Evolutionary conservation across 2,329 filamentous ascomycete genomes (phyloP).

Genomic region (Curvularia verruculosa): DNA sequence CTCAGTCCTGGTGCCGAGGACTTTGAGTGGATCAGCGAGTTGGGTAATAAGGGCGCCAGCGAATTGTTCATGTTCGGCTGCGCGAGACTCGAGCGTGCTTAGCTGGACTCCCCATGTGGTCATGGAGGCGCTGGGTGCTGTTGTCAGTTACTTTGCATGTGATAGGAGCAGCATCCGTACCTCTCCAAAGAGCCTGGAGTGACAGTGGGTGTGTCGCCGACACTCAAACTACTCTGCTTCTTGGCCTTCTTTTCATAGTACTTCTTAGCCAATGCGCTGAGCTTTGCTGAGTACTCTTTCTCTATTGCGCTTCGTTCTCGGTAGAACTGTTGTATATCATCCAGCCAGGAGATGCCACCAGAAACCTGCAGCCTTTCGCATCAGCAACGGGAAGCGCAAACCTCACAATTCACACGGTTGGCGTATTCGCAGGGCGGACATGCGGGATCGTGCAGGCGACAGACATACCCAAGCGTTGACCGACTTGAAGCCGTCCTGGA

Average conservation of each 20-base stretch:
- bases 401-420: constrained; percentile 15
- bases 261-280: constrained; percentile 87
- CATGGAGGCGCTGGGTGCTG: constrained; percentile 76
- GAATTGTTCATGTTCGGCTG: constrained; percentile 86
- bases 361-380: constrained; percentile 60
- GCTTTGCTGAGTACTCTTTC: constrained; percentile 92
- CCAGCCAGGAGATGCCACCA: constrained; percentile 90
- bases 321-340: constrained; percentile 97
- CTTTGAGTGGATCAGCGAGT: constrained; percentile 85
- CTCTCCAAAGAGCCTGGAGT: constrained; percentile 95
- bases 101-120: constrained; percentile 97
- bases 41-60: constrained; percentile 77
- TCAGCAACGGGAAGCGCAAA: constrained; percentile 31
- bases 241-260: constrained; percentile 97
- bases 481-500: constrained; percentile 91
- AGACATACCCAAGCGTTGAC: constrained; percentile 81
- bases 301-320: constrained; percentile 92
- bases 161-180: constrained; percentile 50
- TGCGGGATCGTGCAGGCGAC: constrained; percentile 28
- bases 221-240: constrained; percentile 85
- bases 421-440: background rate
- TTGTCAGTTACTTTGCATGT: constrained; percentile 9
- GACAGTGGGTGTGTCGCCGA: constrained; percentile 89
- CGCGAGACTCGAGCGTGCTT: constrained; percentile 84
- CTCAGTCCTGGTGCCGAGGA: constrained; percentile 76